These are phyloP conservation scores for Leishmania turanica DNA, from an alignment of 208 protist species.

Conservation along the genomic window DNA sequence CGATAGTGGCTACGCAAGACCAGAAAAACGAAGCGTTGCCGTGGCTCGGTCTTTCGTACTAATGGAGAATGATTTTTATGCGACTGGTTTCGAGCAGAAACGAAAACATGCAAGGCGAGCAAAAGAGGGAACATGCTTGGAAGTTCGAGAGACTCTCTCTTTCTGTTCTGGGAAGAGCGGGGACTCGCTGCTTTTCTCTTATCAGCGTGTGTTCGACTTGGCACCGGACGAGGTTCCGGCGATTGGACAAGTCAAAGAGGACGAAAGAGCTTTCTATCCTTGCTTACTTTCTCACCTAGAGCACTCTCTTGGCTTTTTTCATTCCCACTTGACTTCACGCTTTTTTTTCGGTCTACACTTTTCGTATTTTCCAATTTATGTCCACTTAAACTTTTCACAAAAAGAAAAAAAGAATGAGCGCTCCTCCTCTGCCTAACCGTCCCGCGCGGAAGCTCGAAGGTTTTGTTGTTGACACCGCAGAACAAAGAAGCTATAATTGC, in stretches of 20 bases:
- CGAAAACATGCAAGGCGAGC: background rate
- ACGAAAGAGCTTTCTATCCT: background rate
- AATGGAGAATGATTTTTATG: background rate
- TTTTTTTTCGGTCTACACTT: background rate
- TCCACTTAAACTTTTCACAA: background rate
- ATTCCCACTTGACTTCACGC: background rate
- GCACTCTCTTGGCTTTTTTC: background rate
- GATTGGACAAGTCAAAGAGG: background rate
- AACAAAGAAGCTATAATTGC: background rate
- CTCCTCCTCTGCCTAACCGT: background rate
- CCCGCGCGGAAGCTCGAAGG: background rate
- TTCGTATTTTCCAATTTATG: background rate
- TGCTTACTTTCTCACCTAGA: background rate
- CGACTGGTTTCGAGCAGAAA: background rate
- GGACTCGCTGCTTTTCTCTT: background rate
- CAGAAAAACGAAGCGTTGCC: background rate
- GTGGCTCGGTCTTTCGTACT: background rate
- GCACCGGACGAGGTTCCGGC: background rate
- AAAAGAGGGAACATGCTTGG: background rate
- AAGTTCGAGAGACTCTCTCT: background rate
- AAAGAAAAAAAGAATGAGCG: background rate
- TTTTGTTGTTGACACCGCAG: background rate
- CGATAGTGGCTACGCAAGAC: background rate
- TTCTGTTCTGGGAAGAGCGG: background rate
- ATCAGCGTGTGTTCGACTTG: background rate